Evolutionary conservation across 2,329 filamentous ascomycete genomes (phyloP).

Genomic region (Alternaria gaisen): DNA sequence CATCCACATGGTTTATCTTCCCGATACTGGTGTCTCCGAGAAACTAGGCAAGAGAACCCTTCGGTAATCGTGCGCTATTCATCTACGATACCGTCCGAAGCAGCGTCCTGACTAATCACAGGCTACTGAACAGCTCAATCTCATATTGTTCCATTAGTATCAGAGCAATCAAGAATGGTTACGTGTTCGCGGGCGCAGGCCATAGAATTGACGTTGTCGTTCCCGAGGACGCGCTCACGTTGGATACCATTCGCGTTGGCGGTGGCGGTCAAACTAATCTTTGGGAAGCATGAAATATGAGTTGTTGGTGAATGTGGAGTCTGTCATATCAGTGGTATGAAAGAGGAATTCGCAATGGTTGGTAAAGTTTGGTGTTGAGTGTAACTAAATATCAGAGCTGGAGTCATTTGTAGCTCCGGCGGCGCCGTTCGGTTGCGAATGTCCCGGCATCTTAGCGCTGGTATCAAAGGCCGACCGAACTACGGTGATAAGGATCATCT

Average conservation of each 20-base stretch:
- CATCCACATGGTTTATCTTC: too few relatives aligned
- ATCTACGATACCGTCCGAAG: constrained; percentile 16
- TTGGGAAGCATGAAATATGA: constrained; percentile 10
- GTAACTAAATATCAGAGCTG: neutral
- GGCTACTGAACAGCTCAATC: constrained; percentile 24
- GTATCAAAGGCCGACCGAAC: neutral
- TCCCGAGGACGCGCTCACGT: constrained; percentile 17
- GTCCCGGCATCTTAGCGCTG: neutral
- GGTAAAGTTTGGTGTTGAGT: neutral
- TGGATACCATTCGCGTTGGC: constrained; percentile 22
- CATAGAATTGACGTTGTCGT: constrained; percentile 22
- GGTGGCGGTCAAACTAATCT: constrained; percentile 19
- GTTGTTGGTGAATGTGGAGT: neutral
- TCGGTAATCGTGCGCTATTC: constrained; percentile 16
- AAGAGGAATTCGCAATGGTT: constrained; percentile 13
- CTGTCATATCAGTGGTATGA: neutral
- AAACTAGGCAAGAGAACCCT: constrained; percentile 8
- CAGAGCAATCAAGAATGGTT: constrained; percentile 1
- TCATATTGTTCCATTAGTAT: constrained; percentile 18
- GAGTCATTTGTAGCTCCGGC: neutral
- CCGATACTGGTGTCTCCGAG: neutral
- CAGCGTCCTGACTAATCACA: constrained; percentile 15
- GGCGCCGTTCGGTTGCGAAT: neutral
- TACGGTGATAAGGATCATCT: neutral
- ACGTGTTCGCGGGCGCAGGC: constrained; percentile 10